Evolutionary conservation across 129 eudicot species (phyloP), one percentile per base, ranked within the genome.

Genomic region (Helichrysum umbraculigerum): DNA sequence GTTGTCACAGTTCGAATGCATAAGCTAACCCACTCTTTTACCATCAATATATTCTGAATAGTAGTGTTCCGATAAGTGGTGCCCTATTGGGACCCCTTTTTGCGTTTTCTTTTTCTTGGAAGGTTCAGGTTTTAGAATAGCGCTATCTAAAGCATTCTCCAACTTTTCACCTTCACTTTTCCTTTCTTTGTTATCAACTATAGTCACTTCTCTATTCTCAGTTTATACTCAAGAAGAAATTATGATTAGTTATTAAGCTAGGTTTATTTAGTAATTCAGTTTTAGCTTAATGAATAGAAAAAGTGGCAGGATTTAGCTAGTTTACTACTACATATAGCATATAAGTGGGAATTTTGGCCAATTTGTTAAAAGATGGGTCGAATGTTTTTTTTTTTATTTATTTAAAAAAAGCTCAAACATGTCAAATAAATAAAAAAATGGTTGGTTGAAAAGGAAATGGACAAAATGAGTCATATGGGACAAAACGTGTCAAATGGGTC

Each of bases 21-120:
- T 35, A 76, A 17, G 21, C 21, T 69, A 58, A 44, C 32, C 21
- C 66, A 61, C 72, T 70, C 44, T 5, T 52, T 63, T 62, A 63
- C 65, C 66, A 14, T 41, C 47, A 7, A 62, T 63, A 10, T 33
- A 19, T 28, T 71, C 7, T 47, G 68, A 37, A 16, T 39, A 54
- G 52, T 20, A 62, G 29, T 10, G 22, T 66, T 85, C 73, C 82
- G 44, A 75, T 82, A 67, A 85, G 25, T 41, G 89, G 86, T 2
- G 89, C 82, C 76, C 86, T 85, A 6, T 39, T 11, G 89, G 74
- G 56, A 82, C 15, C 71, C 82, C 86, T 69, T 86, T 86, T 34
- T 86, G 73, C 21, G 4, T 28, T 59, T 57, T 78, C 19, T 79
- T 81, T 6, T 63, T 79, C n/a, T n/a, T n/a, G n/a, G n/a, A n/a